Base-by-base conservation (phyloP, 106 monocot genomes). In the Chionographis japonica region DNA sequence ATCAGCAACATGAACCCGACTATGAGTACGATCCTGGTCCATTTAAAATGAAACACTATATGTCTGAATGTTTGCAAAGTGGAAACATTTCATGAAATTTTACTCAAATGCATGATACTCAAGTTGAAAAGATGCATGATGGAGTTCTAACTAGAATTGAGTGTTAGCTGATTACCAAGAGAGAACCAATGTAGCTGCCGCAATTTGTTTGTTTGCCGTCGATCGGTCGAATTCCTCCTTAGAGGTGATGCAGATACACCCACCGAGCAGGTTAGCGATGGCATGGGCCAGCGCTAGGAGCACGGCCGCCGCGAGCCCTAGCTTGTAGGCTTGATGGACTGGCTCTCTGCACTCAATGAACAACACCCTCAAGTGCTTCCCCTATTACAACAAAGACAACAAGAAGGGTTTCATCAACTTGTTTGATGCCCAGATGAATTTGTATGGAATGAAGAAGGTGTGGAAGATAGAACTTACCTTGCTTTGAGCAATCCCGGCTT, bases 261-360 rank as follows among this genome's bases (percentile, higher is more conserved):
- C 94, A 14, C 94, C 94, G 0, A 90, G 76, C 62, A 88, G 39
- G 56, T 90, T 90, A 35, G 88, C 80, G 42, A 85, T 63, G 70
- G 68, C 71, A 67, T 94, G 94, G 4, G 94, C 76, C 50, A 81
- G 13, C 8, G 77, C 85, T 0, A 94, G 83, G 17, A 94, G 80
- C 16, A 55, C 75, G 1, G 88, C 88, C 2, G 87, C 85, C 3
- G 83, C 68, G 1, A 94, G 66, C 12, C 90, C 88, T 8, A 88
- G 82, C 68, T 66, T 73, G 74, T 85, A 94, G 15, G 90, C 94
- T 46, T 72, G 59, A 54, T 75, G 76, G 4, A 88, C 83, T 4
- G 87, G 90, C 60, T 80, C 80, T 42, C 80, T 88, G 76, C 94
- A 94, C 72, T 90, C 88, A 42, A 85, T 78, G 40, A 94, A 69